Evolutionary conservation across 768 basidiomycete genomes (phyloP), one percentile per base, ranked within the genome.

Genomic region (Xanthoconium stramineum): DNA sequence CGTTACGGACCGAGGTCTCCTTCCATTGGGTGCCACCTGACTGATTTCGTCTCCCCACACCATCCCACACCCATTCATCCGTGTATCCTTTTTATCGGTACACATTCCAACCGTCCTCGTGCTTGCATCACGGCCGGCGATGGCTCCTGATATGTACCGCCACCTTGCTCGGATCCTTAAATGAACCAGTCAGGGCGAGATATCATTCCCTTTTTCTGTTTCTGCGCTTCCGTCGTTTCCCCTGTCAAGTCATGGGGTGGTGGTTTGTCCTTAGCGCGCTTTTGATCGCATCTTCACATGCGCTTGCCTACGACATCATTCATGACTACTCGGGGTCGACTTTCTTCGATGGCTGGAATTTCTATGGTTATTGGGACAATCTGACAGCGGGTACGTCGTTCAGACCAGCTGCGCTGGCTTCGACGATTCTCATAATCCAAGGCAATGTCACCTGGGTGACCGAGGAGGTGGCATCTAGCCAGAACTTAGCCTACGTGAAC

Each of bases 401-500:
- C 69, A 32, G 19, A 65, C 9, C 38, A 6, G 28, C 32, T 11
- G 12, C 7, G 29, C 33, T 46, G 47, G n/a, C 42, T 52, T 47
- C 20, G 57, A 50, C 46, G 24, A 33, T 38, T 17, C 45, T 61
- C 20, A 37, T 32, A 1, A 17, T 35, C 60, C 1, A 59, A 85
- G 88, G 87, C 38, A 83, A 88, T 61, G 84, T 83, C 17, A 81
- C 80, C 40, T 89, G 80, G 75, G 73, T 84, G 17, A 77, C 79
- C 61, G 65, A 74, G 51, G 68, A 74, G 3, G 72, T 74, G 20
- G 86, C 85, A 1, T 68, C 71, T 12, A 66, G 74, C 8, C 74
- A 80, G 57, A 64, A 75, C 1, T 74, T 91, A 19, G 82, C 83
- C 6, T 89, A 80, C 62, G 67, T 88, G 60, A 85, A 87, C 59